Conservation (phyloP, 192 early-diverging fungal genomes). For the Powellomyces hirtus region DNA sequence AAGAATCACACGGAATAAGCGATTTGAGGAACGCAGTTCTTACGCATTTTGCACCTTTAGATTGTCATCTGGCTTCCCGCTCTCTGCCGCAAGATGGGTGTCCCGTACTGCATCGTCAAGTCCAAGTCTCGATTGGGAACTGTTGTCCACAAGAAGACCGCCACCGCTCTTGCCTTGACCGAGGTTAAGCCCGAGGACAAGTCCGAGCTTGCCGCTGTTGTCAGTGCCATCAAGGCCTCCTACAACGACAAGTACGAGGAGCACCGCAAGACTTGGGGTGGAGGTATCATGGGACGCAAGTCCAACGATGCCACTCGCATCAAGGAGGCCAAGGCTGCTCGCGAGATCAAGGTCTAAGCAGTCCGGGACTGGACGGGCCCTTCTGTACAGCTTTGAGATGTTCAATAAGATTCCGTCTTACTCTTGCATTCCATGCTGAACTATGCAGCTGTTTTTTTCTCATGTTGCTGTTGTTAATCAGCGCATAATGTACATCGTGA, state of each 20-base stretch:
- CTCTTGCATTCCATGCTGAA: too few relatives aligned
- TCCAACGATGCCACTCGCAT: constrained; percentile 79
- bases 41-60: too few relatives aligned
- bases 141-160: constrained; percentile 99
- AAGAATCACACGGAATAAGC: too few relatives aligned
- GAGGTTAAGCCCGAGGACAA: constrained; percentile 97
- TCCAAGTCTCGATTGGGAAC: constrained; percentile 97
- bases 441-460: too few relatives aligned
- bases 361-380: too few relatives aligned
- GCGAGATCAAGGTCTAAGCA: constrained; percentile 43
- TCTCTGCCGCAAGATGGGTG: constrained; percentile 99
- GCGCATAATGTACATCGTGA: too few relatives aligned
- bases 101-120: constrained; percentile 99
- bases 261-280: constrained; percentile 92
- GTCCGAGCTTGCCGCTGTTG: constrained; percentile 77
- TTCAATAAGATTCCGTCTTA: too few relatives aligned
- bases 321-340: constrained; percentile 56
- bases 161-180: constrained; percentile 92
- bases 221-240: constrained; percentile 92
- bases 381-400: too few relatives aligned
- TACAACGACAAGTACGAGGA: constrained; percentile 95
- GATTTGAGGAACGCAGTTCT: too few relatives aligned
- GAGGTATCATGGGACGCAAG: constrained; percentile 96
- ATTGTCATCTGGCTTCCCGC: constrained; percentile 98
- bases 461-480: too few relatives aligned